phyloP scores from a whole-genome alignment of 1,139 yeast species.

The Suhomyces panamericanus region DNA sequence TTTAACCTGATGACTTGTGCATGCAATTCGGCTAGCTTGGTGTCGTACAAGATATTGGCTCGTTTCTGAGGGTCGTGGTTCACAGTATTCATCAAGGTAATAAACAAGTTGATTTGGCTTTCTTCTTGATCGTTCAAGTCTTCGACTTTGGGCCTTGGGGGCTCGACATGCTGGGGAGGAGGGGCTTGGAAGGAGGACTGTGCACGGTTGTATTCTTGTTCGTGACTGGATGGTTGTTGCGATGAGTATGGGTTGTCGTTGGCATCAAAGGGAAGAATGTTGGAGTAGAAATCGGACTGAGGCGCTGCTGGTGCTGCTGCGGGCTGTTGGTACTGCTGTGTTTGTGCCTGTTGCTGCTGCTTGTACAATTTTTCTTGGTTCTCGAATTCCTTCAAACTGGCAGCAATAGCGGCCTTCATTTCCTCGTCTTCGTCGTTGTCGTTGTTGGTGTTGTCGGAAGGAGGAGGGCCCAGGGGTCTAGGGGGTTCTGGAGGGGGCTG shows the following conservation, averaged over 20 bases:
- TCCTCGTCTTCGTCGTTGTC: conserved; percentile 87
- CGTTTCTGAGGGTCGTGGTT: conserved; percentile 48
- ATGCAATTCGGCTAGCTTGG: conserved; percentile 62
- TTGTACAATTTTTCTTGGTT: conserved; percentile 29
- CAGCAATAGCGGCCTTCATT: conserved; percentile 93
- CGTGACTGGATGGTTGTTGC: neutral
- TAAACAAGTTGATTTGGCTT: conserved; percentile 66
- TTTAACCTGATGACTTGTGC: conserved; percentile 63
- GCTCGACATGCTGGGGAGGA: conserved; percentile 11
- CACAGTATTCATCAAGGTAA: conserved; percentile 60
- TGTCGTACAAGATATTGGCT: conserved; percentile 60
- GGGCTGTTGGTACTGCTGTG: conserved; percentile 16
- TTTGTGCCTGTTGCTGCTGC: conserved; percentile 14
- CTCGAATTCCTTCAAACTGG: conserved; percentile 76
- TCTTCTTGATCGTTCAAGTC: conserved; percentile 61
- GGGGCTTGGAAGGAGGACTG: too few species aligned
- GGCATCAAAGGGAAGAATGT: conserved; percentile 20
- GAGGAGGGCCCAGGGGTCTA: conserved; percentile 10
- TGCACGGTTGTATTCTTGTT: too few species aligned
- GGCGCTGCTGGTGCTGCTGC: conserved; percentile 10
- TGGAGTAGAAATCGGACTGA: conserved; percentile 35
- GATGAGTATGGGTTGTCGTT: conserved; percentile 5
- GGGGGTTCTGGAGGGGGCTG: conserved; percentile 17
- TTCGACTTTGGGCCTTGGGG: conserved; percentile 17
- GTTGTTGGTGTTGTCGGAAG: conserved; percentile 17